Evolutionary conservation across 176 grass and related monocot species (phyloP).

Genomic region (Aegilops longissima): DNA sequence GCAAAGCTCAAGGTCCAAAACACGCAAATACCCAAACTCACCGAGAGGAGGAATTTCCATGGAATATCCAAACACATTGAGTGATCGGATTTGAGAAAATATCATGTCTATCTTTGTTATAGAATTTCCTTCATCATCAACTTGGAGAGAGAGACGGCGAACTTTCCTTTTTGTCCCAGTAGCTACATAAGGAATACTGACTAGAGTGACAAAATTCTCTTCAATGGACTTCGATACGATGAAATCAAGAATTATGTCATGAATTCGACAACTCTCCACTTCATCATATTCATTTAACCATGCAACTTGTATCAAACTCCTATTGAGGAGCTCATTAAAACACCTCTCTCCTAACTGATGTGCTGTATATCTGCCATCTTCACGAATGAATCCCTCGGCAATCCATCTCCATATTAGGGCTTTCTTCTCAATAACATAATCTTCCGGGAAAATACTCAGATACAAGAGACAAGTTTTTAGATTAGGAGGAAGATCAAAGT

Average conservation of each 20-base stretch:
- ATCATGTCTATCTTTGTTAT: not conserved
- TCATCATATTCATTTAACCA: not conserved
- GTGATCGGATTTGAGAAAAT: not conserved
- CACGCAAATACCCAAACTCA: not conserved
- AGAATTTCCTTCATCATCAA: not conserved
- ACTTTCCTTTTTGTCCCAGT: not conserved
- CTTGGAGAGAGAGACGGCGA: not conserved
- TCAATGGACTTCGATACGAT: not conserved
- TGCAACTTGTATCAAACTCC: not conserved
- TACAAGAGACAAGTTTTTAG: not conserved
- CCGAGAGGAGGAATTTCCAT: not conserved
- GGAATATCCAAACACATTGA: not conserved
- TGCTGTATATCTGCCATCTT: not conserved
- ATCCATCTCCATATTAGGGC: not conserved
- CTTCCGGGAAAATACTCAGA: not conserved
- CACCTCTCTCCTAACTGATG: not conserved
- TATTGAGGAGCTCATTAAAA: not conserved
- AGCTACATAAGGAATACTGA: not conserved
- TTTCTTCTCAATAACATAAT: not conserved
- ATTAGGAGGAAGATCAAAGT: not conserved
- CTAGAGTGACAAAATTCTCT: slow-evolving; percentile 18
- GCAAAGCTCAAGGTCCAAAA: not conserved
- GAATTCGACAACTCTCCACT: not conserved
- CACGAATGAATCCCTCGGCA: not conserved
- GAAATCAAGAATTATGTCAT: not conserved